Evolutionary conservation across 2,329 filamentous ascomycete genomes (phyloP), one percentile per base, ranked within the genome.

Genomic region (Monilinia laxa): DNA sequence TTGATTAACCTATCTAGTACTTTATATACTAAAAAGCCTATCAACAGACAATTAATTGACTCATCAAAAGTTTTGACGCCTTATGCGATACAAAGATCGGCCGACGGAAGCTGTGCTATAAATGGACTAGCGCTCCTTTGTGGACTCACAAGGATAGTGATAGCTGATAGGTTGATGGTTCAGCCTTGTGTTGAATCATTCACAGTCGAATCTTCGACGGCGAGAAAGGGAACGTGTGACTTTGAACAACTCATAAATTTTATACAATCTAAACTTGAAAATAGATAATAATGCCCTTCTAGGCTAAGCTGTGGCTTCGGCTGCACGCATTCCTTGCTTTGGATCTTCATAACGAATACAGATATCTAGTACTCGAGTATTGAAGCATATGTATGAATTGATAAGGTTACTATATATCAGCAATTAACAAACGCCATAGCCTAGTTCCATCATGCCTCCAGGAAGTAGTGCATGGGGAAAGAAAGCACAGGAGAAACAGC

Each of bases 401-500:
- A 16, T 65, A 40, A 11, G 18, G 45, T 18, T 18, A 20, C 6
- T 38, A 23, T 38, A 23, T 16, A 64, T 52, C 56, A 68, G 62
- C 23, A 40, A 40, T 40, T 12, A 60, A 59, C 62, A 55, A 59
- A 58, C n/a, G 38, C 62, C 62, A 66, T 40, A 57, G 31, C 66
- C 69, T 59, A 68, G 54, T 66, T 65, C 69, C 69, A 73, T 67
- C 59, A 76, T 77, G 75, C 68, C 76, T 69, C 73, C 76, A 70
- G 73, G 74, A 71, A 71, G 68, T n/a, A 76, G 67, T 66, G 73
- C 75, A 64, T 75, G 75, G 75, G 73, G 72, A 71, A 76, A 74
- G 72, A 75, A 75, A 69, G 67, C 64, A 70, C 67, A 69, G 68
- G 70, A 72, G 71, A 81, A 77, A 78, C 83, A 74, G 77, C 60